Conservation (phyloP, 2,329 filamentous ascomycete species). For the Claviceps sorghi region DNA sequence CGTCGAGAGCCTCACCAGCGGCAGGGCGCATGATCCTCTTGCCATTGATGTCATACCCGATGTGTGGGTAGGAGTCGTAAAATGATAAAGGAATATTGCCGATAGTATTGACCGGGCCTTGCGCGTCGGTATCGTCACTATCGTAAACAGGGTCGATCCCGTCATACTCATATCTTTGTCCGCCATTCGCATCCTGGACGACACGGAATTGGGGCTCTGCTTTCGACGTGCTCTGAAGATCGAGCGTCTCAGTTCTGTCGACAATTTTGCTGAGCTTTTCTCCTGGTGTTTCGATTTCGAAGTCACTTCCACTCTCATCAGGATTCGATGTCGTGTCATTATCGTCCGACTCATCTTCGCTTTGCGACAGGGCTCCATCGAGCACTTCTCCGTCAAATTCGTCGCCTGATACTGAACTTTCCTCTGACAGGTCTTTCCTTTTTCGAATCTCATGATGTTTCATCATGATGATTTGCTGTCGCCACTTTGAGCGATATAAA, state of each 20-base stretch:
- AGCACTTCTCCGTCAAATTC: conserved; percentile 42
- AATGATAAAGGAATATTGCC: conserved; percentile 88
- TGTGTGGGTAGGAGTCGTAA: conserved; percentile 95
- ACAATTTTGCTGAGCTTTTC: conserved; percentile 3
- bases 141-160: conserved; percentile 94
- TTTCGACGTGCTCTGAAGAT: neutral
- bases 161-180: conserved; percentile 77
- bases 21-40: conserved; percentile 96
- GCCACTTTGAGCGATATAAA: neutral
- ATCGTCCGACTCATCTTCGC: conserved; percentile 22
- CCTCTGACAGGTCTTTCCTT: conserved; percentile 47
- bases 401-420: conserved; percentile 32
- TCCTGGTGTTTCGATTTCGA: conserved; percentile 22
- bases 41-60: conserved; percentile 97
- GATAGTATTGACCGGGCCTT: conserved; percentile 74
- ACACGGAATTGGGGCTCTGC: conserved; percentile 23
- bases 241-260: neutral
- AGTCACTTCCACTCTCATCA: neutral
- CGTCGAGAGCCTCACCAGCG: conserved; percentile 83
- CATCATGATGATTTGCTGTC: conserved; percentile 5
- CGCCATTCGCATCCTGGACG: conserved; percentile 76
- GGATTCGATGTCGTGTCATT: conserved; percentile 11
- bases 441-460: conserved; percentile 31
- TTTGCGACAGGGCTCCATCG: conserved; percentile 40
- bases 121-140: conserved; percentile 81